Base-by-base conservation (phyloP, 495 filamentous ascomycete genomes). In the Penicillium manginii region DNA sequence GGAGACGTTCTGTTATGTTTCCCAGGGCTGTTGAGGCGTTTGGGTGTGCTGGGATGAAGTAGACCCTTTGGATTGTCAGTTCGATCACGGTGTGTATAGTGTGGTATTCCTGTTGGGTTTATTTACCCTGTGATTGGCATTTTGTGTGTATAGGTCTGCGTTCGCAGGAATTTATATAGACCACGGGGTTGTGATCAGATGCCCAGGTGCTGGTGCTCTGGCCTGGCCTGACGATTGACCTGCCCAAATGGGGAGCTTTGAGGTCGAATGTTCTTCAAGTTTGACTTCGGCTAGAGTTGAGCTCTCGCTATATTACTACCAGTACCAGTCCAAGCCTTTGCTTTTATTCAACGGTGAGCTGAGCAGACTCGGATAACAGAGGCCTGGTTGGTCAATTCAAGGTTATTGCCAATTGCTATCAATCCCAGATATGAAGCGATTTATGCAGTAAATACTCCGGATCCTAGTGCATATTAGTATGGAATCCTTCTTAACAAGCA, bases 1-100 rank as follows among this genome's bases (percentile, higher is more conserved):
- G 72, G n/a, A 81, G 70, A 45, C 73, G 76, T 58, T 79, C 73
- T 48, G 72, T 75, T 23, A 80, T 56, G 26, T 67, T 61, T 32
- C 59, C 50, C 17, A 78, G 60, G 31, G 66, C 70, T 19, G 76
- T 78, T 43, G 71, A 61, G 43, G 74, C 61, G 55, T 76, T 78
- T 42, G 77, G 74, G 46, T 73, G 73, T 12, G 78, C 75, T 35
- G 77, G 78, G 52, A 79, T 75, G 65, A 79, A 79, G 66, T 74
- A 78, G 60, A 81, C 72, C 7, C 78, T 81, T 50, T 21, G 54
- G 4, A 2, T 11, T 21, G 21, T 54, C 19, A 43, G 40, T 43
- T 9, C 15, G 4, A 17, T 43, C 15, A n/a, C 12, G 35, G 35
- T 37, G 11, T 12, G 15, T 37, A 14, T 12, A 10, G 11, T 37